Conservation (phyloP, 176 grass and related monocot species). For the Carex scoparia region DNA sequence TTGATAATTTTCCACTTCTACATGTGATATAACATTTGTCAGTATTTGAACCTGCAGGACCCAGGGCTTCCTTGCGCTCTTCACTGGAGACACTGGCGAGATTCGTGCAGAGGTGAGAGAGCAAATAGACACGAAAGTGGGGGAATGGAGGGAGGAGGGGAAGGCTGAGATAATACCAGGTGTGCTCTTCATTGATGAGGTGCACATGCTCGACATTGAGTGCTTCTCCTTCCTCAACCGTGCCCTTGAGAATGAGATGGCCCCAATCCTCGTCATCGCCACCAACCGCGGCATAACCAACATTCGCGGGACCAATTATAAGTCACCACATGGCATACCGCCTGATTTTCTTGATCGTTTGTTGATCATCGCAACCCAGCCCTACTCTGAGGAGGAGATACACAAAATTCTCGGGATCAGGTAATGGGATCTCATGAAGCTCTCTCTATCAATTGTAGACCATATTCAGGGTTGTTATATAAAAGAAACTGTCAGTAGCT, state of each 20-base stretch:
- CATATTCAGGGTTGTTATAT: neutral
- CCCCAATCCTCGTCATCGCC: slow-evolving; percentile 78
- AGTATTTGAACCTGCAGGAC: slow-evolving; percentile 47
- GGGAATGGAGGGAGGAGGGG: slow-evolving; percentile 94
- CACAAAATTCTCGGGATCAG: slow-evolving; percentile 75
- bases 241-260: slow-evolving; percentile 86
- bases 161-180: slow-evolving; percentile 94
- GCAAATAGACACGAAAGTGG: slow-evolving; percentile 87
- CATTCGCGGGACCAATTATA: slow-evolving; percentile 83
- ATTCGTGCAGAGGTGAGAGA: slow-evolving; percentile 86
- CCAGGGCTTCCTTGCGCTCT: slow-evolving; percentile 91
- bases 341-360: slow-evolving; percentile 79
- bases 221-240: slow-evolving; percentile 95
- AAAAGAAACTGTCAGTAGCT: neutral
- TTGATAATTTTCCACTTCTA: neutral
- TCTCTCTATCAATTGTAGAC: neutral
- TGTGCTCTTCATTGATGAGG: slow-evolving; percentile 91
- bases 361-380: slow-evolving; percentile 69
- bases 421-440: neutral
- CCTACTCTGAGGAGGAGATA: slow-evolving; percentile 61
- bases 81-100: slow-evolving; percentile 96
- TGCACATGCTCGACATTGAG: slow-evolving; percentile 95
- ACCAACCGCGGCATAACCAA: slow-evolving; percentile 85
- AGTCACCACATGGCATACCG: slow-evolving; percentile 74
- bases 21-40: slow-evolving; percentile 8